phyloP scores from a whole-genome alignment of 169 alveolate species.

The Cryptosporidium meleagridis region DNA sequence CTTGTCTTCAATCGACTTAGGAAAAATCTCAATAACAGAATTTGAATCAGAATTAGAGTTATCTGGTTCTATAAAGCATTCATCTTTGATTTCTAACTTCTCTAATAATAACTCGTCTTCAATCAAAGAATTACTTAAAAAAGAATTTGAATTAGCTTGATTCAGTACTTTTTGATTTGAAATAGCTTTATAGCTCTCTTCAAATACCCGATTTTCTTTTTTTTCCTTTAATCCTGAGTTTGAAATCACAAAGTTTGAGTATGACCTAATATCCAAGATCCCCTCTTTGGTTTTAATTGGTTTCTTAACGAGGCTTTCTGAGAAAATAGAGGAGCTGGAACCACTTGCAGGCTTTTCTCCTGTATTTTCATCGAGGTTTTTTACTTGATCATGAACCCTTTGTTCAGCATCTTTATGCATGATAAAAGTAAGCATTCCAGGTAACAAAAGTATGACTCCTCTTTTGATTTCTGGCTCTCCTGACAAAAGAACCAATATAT shows the following conservation, averaged over 20 bases:
- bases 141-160: not conserved
- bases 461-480: constrained; percentile 61
- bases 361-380: not conserved
- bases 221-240: not conserved
- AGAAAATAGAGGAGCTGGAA: not conserved
- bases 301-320: not conserved
- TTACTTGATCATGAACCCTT: not conserved
- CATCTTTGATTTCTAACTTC: not conserved
- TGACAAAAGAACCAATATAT: constrained; percentile 35
- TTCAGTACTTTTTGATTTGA: not conserved
- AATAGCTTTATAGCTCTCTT: not conserved
- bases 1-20: not conserved
- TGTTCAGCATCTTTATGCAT: not conserved
- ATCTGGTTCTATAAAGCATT: not conserved
- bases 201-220: not conserved
- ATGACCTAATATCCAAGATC: constrained; percentile 52
- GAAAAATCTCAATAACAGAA: not conserved
- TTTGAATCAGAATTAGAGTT: not conserved
- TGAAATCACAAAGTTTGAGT: constrained; percentile 35
- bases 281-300: not conserved
- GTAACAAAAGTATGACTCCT: constrained; percentile 34
- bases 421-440: constrained; percentile 50
- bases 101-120: not conserved
- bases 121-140: not conserved
- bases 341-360: not conserved